These are phyloP conservation scores for Exophiala calicioides DNA, from an alignment of 2,329 filamentous ascomycete genomes.

Conservation along the genomic window DNA sequence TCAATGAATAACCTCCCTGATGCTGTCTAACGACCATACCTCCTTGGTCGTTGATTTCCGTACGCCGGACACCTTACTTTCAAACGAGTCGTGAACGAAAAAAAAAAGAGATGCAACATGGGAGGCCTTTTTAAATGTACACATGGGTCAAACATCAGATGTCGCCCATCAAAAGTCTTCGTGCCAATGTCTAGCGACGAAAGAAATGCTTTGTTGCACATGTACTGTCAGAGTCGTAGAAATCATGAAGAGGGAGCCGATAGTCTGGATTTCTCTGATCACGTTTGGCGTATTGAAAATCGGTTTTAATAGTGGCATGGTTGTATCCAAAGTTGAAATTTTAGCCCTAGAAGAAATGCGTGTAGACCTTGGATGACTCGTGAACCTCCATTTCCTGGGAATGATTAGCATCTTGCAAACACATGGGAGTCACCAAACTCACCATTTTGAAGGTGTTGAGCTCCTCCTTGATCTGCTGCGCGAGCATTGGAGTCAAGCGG, in stretches of 20 bases:
- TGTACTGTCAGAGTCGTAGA: slow-evolving; percentile 27
- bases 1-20: slow-evolving; percentile 13
- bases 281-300: slow-evolving; percentile 5
- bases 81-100: slow-evolving; percentile 25
- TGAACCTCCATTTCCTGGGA: slow-evolving; percentile 98
- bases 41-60: slow-evolving; percentile 7
- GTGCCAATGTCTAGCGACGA: slow-evolving; percentile 22
- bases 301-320: slow-evolving; percentile 5
- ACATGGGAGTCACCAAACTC: slow-evolving; percentile 38
- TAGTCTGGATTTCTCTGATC: slow-evolving; percentile 14
- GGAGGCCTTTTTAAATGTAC: slow-evolving; percentile 30
- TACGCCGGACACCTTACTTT: slow-evolving; percentile 29
- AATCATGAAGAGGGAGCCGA: slow-evolving; percentile 21
- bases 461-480: slow-evolving; percentile 99
- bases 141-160: slow-evolving; percentile 18
- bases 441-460: slow-evolving; percentile 99
- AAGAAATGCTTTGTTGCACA: slow-evolving; percentile 26
- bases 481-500: slow-evolving; percentile 90
- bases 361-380: slow-evolving; percentile 98
- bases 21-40: slow-evolving; percentile 11
- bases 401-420: slow-evolving; percentile 41
- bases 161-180: slow-evolving; percentile 16
- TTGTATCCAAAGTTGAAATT: slow-evolving; percentile 20
- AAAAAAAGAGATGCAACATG: slow-evolving; percentile 27
- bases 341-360: slow-evolving; percentile 82